A percentile compares a stretch with the other conserved stretches of the same genome.
These are phyloP conservation scores for Pelagomonas calceolata DNA, from an alignment of 108 stramenopile species.

Conservation along the genomic window DNA sequence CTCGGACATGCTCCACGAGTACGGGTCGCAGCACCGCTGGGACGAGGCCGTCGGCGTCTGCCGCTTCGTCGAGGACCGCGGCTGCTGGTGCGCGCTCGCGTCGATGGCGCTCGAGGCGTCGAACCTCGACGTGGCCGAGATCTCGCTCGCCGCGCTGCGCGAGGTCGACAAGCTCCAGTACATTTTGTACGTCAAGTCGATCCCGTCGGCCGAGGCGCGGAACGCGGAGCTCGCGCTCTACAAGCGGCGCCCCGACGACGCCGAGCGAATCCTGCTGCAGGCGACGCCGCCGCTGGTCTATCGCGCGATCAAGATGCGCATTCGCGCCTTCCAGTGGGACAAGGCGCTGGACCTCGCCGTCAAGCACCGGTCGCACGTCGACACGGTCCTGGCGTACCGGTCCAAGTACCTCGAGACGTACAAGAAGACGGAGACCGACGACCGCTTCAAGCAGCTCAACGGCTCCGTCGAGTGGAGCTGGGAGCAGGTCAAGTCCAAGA, in stretches of 20 bases:
- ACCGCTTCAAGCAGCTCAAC: slow-evolving; percentile 20
- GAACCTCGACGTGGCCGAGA: slow-evolving; percentile 45
- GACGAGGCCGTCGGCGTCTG: slow-evolving; percentile 44
- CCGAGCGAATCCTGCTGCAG: slow-evolving; percentile 50
- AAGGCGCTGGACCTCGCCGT: slow-evolving; percentile 41
- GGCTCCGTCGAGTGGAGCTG: not conserved
- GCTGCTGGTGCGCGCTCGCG: slow-evolving; percentile 44
- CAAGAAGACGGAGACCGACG: slow-evolving; percentile 29
- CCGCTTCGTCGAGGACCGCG: slow-evolving; percentile 26
- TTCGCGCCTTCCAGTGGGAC: slow-evolving; percentile 39
- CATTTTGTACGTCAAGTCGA: slow-evolving; percentile 33
- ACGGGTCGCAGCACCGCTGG: slow-evolving; percentile 24
- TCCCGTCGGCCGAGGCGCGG: slow-evolving; percentile 35
- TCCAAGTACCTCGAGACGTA: slow-evolving; percentile 23
- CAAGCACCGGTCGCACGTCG: slow-evolving; percentile 30
- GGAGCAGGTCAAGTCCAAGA: slow-evolving; percentile 3
- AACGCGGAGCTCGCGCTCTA: slow-evolving; percentile 39
- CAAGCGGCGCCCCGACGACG: slow-evolving; percentile 31
- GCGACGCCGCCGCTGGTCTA: slow-evolving; percentile 45
- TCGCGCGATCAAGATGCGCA: slow-evolving; percentile 52
- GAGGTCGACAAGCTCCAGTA: slow-evolving; percentile 49
- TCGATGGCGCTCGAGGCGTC: slow-evolving; percentile 35
- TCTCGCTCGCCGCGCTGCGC: slow-evolving; percentile 36
- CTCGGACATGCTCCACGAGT: slow-evolving; percentile 30
- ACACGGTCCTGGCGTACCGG: slow-evolving; percentile 36